A percentile compares a stretch with the other conserved stretches of the same genome.
phyloP scores from a whole-genome alignment of 2,329 filamentous ascomycete species.

The Colletotrichum sp. region DNA sequence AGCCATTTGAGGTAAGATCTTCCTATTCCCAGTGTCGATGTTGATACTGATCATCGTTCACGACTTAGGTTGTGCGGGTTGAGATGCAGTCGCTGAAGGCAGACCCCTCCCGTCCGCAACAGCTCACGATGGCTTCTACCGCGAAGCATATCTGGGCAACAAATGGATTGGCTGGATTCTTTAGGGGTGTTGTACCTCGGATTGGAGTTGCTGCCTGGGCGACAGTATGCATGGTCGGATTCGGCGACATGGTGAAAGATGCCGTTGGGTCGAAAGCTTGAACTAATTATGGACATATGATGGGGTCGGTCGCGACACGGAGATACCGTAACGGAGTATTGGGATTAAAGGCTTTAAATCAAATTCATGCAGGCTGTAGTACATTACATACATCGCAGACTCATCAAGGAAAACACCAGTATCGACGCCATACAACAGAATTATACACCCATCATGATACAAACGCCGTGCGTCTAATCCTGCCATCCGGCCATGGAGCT shows the following conservation, averaged over 20 bases:
- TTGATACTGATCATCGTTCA: not conserved
- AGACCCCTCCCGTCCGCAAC: not conserved
- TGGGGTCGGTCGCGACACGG: not conserved
- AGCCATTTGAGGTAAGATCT: slow-evolving; percentile 16
- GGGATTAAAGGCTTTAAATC: not conserved
- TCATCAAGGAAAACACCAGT: not conserved
- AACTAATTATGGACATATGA: rapidly evolving
- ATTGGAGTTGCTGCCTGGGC: slow-evolving; percentile 8
- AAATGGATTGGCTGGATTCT: slow-evolving; percentile 1
- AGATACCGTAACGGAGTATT: not conserved
- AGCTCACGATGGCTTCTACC: not conserved
- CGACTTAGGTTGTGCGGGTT: not conserved
- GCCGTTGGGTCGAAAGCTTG: not conserved
- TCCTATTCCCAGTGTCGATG: not conserved
- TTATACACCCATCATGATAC: not conserved
- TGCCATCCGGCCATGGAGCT: slow-evolving; percentile 22
- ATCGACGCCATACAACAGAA: not conserved
- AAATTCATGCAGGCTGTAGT: not conserved
- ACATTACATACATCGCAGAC: slow-evolving; percentile 4
- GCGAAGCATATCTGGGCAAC: slow-evolving; percentile 6
- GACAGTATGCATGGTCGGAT: slow-evolving; percentile 7
- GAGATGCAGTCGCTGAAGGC: slow-evolving; percentile 14
- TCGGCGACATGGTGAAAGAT: slow-evolving; percentile 2
- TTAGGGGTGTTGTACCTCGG: not conserved
- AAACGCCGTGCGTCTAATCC: not conserved